phyloP scores from a whole-genome alignment of 2,329 filamentous ascomycete species.

The Blastomyces parvus region DNA sequence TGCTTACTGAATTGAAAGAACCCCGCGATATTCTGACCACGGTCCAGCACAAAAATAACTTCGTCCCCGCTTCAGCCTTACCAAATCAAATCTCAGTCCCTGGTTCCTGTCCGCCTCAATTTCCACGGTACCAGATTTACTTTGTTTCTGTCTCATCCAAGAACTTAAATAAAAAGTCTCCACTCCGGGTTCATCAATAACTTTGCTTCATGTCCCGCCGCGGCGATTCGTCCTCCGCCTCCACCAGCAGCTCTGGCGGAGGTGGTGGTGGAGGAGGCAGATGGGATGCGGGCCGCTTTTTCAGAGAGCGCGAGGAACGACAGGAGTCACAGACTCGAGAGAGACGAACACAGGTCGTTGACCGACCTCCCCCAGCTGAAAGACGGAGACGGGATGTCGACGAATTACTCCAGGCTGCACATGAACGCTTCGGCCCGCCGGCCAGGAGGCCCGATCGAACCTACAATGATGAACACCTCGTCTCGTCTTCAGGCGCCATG shows the following conservation, averaged over 20 bases:
- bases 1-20: neutral
- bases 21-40: neutral
- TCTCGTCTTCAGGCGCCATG: conserved; percentile 42
- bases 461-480: conserved; percentile 17
- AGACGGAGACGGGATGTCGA: conserved; percentile 12
- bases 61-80: neutral
- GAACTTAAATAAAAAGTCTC: neutral
- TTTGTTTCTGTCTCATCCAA: neutral
- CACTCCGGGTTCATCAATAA: neutral
- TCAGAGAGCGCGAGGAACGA: conserved; percentile 36
- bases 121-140: neutral
- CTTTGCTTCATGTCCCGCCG: conserved; percentile 28
- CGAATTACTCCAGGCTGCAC: conserved; percentile 15
- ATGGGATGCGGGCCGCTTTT: conserved; percentile 35
- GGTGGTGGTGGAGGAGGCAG: conserved; percentile 23
- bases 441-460: conserved; percentile 16
- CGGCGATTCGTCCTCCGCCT: conserved; percentile 29
- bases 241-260: conserved; percentile 19
- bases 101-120: conserved; percentile 1
- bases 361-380: conserved; percentile 5
- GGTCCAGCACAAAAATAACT: neutral
- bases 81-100: neutral
- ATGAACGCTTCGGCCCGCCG: conserved; percentile 37
- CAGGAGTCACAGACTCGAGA: conserved; percentile 18
- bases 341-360: conserved; percentile 16